phyloP scores from a whole-genome alignment of 371 early-diverging fungal species.

The Lichtheimia hyalospora region DNA sequence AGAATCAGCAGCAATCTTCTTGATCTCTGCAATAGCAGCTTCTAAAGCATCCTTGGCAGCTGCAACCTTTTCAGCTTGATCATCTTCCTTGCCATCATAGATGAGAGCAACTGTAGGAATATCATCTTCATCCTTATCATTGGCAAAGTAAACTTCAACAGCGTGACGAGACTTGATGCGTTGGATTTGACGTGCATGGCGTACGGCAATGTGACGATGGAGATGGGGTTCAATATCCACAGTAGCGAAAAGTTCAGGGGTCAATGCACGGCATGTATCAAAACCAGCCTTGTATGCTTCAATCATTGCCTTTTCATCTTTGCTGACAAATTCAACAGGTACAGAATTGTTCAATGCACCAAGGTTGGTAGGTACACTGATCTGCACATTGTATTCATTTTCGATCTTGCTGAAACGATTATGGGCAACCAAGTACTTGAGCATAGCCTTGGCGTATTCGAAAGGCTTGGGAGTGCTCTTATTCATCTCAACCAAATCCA shows the following conservation, averaged over 20 bases:
- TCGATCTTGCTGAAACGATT: constrained; percentile 67
- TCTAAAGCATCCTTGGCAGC: constrained; percentile 62
- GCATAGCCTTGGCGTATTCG: constrained; percentile 58
- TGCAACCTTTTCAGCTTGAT: constrained; percentile 47
- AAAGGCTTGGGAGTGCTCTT: constrained; percentile 44
- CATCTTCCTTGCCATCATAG: constrained; percentile 71
- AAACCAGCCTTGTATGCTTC: constrained; percentile 52
- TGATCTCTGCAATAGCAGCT: constrained; percentile 66
- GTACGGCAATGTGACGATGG: constrained; percentile 78
- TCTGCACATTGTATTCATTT: constrained; percentile 59
- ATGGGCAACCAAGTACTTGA: constrained; percentile 62
- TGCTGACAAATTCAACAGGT: constrained; percentile 66
- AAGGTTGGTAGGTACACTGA: constrained; percentile 46
- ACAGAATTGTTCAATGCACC: constrained; percentile 27
- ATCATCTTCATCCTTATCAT: constrained; percentile 53
- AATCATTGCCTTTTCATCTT: constrained; percentile 50
- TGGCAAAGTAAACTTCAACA: constrained; percentile 76
- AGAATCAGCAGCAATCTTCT: constrained; percentile 58
- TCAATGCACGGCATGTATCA: constrained; percentile 31
- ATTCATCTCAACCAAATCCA: constrained; percentile 57
- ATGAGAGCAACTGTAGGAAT: constrained; percentile 49
- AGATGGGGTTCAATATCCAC: constrained; percentile 79
- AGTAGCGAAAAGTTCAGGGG: constrained; percentile 64
- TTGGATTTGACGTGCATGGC: constrained; percentile 75
- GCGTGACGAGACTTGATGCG: constrained; percentile 63